Base-by-base conservation (phyloP, 371 early-diverging fungal species). In the Batrachochytrium dendrobatidis region DNA sequence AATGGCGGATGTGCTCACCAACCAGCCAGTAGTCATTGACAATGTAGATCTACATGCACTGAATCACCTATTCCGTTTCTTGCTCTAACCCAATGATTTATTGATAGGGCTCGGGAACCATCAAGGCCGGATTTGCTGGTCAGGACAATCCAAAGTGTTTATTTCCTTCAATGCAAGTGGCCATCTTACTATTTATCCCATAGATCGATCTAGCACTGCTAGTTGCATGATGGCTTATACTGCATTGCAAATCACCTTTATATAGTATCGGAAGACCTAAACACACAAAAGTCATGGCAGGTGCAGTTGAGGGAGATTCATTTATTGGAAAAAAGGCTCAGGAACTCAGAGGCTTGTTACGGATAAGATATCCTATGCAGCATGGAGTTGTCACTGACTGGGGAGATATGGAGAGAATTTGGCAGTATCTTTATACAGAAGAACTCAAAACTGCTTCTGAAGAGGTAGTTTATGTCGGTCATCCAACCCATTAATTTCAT, bases 51-150 rank as follows among this genome's bases (percentile, higher is more conserved):
- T 30, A 3, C 45, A 29, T 39, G 39, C 15, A 15, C 39, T 39
- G 20, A 39, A 15, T 15, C 39, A 15, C 20, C 44, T 15, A 57
- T 55, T 57, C 28, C 55, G 17, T n/a, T 61, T 61, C 32, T n/a
- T 28, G 29, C n/a, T n/a, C n/a, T 22, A 29, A 24, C 28, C 12
- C 22, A 18, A 3, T 22, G 7, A 6, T 60, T 25, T 44, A n/a
- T 20, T 20, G 34, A 22, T 51, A 92, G 92, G 96, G 95, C 35
- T 95, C 96, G 32, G 96, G 96, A 46, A 87, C 92, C 63, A 91
- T 93, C 70, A 97, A 97, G 72, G 94, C 94, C 52, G 98, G 98
- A 34, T 95, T 97, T 76, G 95, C 98, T 20, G 98, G 98, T 49
- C 94, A 92, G 61, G 95, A 94, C 58, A 84, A 84, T 57, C 98